Percentiles rank a stretch among this genome's conserved stretches.
Conservation (phyloP, 2,329 filamentous ascomycete genomes). For the Stachybotrys elegans region DNA sequence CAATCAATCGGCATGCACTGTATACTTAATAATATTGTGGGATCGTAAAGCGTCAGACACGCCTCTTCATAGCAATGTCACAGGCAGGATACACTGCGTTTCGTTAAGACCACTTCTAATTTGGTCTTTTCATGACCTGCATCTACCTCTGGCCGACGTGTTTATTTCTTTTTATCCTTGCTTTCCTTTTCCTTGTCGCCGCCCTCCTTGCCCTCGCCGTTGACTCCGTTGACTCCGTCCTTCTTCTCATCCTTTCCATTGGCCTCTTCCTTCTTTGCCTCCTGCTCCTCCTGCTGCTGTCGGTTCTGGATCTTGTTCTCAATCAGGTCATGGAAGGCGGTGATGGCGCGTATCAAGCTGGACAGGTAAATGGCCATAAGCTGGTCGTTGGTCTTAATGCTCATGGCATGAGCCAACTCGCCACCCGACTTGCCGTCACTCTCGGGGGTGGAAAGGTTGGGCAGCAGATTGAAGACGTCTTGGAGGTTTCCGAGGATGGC, state of each 20-base stretch:
- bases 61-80: no score
- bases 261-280: conserved; percentile 70
- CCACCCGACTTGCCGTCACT: conserved; percentile 59
- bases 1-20: no score
- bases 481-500: conserved; percentile 97
- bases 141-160: neutral
- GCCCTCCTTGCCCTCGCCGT: conserved; percentile 47
- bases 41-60: no score
- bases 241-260: conserved; percentile 58
- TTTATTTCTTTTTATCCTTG: conserved; percentile 31
- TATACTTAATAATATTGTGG: no score
- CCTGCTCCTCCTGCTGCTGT: conserved; percentile 94
- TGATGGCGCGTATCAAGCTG: conserved; percentile 90
- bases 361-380: conserved; percentile 97
- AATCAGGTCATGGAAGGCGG: conserved; percentile 97
- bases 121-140: no score
- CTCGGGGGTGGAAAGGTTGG: conserved; percentile 85
- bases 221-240: conserved; percentile 39
- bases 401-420: conserved; percentile 94
- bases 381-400: conserved; percentile 98
- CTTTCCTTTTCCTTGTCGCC: conserved; percentile 55
- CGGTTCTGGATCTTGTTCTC: conserved; percentile 99
- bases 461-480: conserved; percentile 97
- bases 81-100: no score
- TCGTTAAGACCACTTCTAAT: no score